These are phyloP conservation scores for Epichloe typhina DNA, from an alignment of 2,329 filamentous ascomycete species.

Conservation along the genomic window DNA sequence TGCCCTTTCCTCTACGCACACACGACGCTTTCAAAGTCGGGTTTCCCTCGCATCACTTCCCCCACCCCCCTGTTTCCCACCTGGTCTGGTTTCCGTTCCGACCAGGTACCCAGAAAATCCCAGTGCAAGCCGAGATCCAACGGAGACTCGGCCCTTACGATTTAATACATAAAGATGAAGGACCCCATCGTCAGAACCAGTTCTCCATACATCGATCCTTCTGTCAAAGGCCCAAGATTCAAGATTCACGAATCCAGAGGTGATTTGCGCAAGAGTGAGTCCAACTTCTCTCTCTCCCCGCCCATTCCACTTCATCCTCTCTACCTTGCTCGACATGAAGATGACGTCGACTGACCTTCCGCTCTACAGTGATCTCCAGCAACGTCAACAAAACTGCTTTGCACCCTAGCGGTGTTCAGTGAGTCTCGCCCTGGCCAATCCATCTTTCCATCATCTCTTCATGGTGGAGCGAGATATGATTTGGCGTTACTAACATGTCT, in stretches of 20 bases:
- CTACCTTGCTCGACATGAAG: not conserved
- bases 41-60: slow-evolving; percentile 6
- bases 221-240: slow-evolving; percentile 27
- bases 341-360: not conserved
- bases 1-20: not conserved
- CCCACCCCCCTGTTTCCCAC: slow-evolving; percentile 1
- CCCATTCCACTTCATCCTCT: not conserved
- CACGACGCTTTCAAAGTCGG: not conserved
- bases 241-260: slow-evolving; percentile 23
- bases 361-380: slow-evolving; percentile 35
- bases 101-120: slow-evolving; percentile 4
- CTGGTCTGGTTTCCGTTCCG: slow-evolving; percentile 2
- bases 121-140: slow-evolving; percentile 7
- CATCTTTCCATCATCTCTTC: not conserved
- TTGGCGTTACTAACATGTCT: slow-evolving; percentile 12
- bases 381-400: slow-evolving; percentile 84
- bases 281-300: slow-evolving; percentile 2
- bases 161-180: slow-evolving; percentile 26
- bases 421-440: slow-evolving; percentile 30
- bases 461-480: not conserved
- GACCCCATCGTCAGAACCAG: slow-evolving; percentile 25
- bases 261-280: slow-evolving; percentile 31
- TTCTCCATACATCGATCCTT: slow-evolving; percentile 26
- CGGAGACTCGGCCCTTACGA: slow-evolving; percentile 9
- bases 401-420: slow-evolving; percentile 84